These are phyloP conservation scores for Pseudogymnoascus pannorum DNA, from an alignment of 2,329 filamentous ascomycete genomes.

Conservation along the genomic window DNA sequence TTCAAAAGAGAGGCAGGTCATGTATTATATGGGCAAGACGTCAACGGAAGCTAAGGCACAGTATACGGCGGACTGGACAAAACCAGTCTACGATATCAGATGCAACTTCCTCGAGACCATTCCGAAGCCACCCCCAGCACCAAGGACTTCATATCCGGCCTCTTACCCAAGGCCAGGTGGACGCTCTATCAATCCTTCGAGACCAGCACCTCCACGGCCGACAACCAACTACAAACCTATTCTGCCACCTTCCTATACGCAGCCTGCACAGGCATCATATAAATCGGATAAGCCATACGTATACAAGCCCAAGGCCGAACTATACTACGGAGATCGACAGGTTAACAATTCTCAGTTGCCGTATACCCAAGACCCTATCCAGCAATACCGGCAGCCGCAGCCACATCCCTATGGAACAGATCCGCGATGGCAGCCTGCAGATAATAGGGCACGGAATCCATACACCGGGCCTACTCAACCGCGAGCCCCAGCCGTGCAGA, in stretches of 20 bases:
- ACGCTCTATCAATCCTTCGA: slow-evolving; percentile 21
- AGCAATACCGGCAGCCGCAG: slow-evolving; percentile 13
- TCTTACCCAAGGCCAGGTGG: slow-evolving; percentile 24
- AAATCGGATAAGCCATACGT: slow-evolving; percentile 43
- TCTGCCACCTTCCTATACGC: background rate
- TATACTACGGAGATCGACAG: slow-evolving; percentile 26
- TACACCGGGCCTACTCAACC: background rate
- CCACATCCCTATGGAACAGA: slow-evolving; percentile 26
- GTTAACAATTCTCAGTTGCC: slow-evolving; percentile 28
- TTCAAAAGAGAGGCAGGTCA: slow-evolving; percentile 65
- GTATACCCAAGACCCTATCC: slow-evolving; percentile 24
- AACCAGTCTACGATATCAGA: slow-evolving; percentile 55
- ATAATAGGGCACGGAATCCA: background rate
- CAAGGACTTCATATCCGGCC: slow-evolving; percentile 30
- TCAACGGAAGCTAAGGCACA: slow-evolving; percentile 89
- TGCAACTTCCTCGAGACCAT: slow-evolving; percentile 68
- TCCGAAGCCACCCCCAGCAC: slow-evolving; percentile 37
- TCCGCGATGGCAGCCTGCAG: slow-evolving; percentile 19
- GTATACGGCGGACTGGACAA: slow-evolving; percentile 70
- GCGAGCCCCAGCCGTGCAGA: background rate
- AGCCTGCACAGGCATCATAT: background rate
- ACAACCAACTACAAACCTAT: slow-evolving; percentile 23
- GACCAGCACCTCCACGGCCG: slow-evolving; percentile 24
- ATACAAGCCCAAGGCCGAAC: slow-evolving; percentile 39
- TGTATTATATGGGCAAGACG: slow-evolving; percentile 78